Evolutionary conservation across 2,329 filamentous ascomycete species (phyloP), one percentile per base, ranked within the genome.

Genomic region (Curvularia eragrostidis): DNA sequence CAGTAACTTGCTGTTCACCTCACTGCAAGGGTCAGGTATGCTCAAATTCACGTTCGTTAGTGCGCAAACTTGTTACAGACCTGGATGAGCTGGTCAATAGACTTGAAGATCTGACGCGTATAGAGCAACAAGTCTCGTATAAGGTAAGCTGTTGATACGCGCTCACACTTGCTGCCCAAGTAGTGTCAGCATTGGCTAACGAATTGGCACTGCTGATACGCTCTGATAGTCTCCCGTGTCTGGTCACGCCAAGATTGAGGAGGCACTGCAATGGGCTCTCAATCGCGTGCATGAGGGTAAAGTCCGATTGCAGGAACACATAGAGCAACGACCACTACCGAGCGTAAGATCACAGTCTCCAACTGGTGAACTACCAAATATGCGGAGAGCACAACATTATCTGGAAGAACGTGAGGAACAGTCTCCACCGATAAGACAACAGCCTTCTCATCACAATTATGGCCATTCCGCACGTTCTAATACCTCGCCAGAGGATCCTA

Each of bases 311-410:
- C 56, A 62, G 52, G 54, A 64, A 18, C 55, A 66, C 43, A 52
- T 63, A 43, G 61, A 66, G 28, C 50, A 54, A 50, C 51, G 59
- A 42, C 34, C 44, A 18, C 50, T 59, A 21, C 62, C 23, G 23
- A 66, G 53, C 26, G 60, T 63, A 4, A 52, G 64, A n/a, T 55
- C 52, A 24, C 34, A 36, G 9, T 52, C 62, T 26, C 60, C 65
- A 53, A 53, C 54, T 43, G 58, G 66, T 38, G 39, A 55, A 19
- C 58, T 56, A 9, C 43, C 59, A 15, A 61, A 23, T 18, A 73
- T 75, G 69, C 66, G 64, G 53, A 62, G 72, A 61, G 58, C 58
- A n/a, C 64, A 66, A 39, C 62, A 67, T 6, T 56, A 62, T 51
- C 54, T 62, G 34, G 68, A 70, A 28, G 56, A 62, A 39, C 49